Base-by-base conservation (phyloP, 2,329 filamentous ascomycete genomes). In the Nigrospora osmanthi region DNA sequence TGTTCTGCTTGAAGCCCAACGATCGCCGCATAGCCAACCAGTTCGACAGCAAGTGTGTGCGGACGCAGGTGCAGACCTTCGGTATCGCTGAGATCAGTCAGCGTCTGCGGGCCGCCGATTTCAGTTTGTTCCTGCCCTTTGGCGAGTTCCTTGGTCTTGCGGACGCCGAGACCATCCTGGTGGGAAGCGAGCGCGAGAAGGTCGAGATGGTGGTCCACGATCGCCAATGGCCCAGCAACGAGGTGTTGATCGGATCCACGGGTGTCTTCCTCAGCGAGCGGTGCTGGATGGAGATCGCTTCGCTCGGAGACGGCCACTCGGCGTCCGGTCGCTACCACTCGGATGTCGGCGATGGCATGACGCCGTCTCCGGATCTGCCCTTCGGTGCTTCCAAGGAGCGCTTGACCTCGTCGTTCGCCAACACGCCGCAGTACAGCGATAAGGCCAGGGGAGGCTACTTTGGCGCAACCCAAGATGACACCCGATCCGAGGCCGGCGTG, bases 61-160 rank as follows among this genome's bases (percentile, higher is more conserved):
- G 93, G 4, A 87, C 87, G 11, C 93, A 98, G 61, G 79, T 98
- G 1, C 91, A 97, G 60, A 95, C 89, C 0, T 88, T 97, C 54
- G 93, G 93, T 31, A 95, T 98, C 57, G 90, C 90, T 1, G 93
- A 98, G 61, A 96, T 98, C 63, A 95, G 90, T 60, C 90, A 96
- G 60, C 80, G 93, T 16, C 75, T 98, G 35, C 81, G 90, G 41
- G 91, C 91, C 45, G 91, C 91, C 0, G 93, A 98, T 63, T 97
- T 96, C 69, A 95, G 87, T 60, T 70, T 97, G 33, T 98, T 98
- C 71, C 69, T 98, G 52, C 93, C 93, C 0, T 98, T 97, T 58
- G 88, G 86, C 41, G 93, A 98, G 64, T 97, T 98, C 63, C 75
- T 98, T 3, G 90, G 91, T 3, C 75, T 95, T 46, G 82, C 89